Percentiles rank a stretch among this genome's conserved stretches.
These are phyloP conservation scores for Pestalotiopsis sp. DNA, from an alignment of 2,329 filamentous ascomycete genomes.

Conservation along the genomic window DNA sequence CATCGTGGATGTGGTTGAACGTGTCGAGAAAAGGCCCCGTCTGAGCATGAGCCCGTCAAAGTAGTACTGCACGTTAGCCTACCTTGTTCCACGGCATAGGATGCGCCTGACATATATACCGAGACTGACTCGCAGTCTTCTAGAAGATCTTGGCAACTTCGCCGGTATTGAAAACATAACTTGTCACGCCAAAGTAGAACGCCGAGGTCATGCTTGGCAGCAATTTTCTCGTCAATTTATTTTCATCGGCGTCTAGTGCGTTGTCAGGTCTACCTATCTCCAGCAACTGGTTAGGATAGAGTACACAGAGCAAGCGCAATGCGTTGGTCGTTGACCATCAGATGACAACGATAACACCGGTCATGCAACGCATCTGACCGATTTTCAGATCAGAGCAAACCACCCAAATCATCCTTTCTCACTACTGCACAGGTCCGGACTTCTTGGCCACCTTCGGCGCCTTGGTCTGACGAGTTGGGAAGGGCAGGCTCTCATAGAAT, in stretches of 20 bases:
- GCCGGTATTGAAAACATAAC: neutral
- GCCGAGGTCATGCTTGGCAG: no score
- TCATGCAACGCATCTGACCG: no score
- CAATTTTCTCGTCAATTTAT: no score
- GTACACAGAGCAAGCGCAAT: no score
- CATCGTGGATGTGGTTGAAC: constrained; percentile 5
- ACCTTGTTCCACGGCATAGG: neutral
- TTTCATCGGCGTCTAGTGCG: no score
- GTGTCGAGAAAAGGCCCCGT: constrained; percentile 7
- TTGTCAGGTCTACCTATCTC: no score
- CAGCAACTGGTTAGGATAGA: no score
- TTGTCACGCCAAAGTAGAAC: no score
- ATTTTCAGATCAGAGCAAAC: no score
- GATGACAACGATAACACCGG: neutral
- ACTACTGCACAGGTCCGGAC: neutral
- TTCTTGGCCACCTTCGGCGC: neutral
- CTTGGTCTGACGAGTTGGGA: neutral
- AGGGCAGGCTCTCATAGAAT: constrained; percentile 7
- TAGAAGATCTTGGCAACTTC: neutral
- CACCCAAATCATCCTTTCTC: neutral
- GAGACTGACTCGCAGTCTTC: neutral
- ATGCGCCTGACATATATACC: neutral
- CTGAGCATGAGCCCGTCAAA: constrained; percentile 2
- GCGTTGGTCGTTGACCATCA: neutral
- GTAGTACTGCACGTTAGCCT: neutral